Conservation (phyloP, 2,329 filamentous ascomycete species). For the Ophiosphaerella herpotricha region DNA sequence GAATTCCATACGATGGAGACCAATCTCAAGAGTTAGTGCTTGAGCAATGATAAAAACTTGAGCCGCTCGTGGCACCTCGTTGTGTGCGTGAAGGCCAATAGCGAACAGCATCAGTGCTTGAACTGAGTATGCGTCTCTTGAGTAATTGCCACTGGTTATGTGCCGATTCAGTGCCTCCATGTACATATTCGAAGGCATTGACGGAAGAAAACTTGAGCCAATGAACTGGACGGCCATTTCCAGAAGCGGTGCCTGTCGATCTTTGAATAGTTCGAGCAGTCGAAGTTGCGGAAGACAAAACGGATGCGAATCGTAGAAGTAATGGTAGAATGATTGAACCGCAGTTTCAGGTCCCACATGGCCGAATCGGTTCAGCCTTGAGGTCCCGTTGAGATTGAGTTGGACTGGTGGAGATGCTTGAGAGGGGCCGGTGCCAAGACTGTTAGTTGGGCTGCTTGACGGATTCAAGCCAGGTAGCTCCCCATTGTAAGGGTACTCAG, state of each 20-base stretch:
- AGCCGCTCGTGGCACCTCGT: conserved; percentile 70
- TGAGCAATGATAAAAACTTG: conserved; percentile 71
- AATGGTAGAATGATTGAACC: conserved; percentile 49
- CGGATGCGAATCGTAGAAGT: conserved; percentile 61
- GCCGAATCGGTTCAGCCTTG: conserved; percentile 35
- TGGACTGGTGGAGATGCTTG: conserved; percentile 29
- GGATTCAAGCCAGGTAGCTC: conserved; percentile 30
- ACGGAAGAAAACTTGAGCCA: conserved; percentile 58
- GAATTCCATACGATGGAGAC: conserved; percentile 72
- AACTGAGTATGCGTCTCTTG: conserved; percentile 61
- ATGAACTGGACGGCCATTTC: conserved; percentile 62
- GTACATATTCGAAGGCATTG: conserved; percentile 52
- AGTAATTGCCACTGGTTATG: conserved; percentile 36
- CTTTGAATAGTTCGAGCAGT: conserved; percentile 50
- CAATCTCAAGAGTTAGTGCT: conserved; percentile 73
- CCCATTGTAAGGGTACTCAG: conserved; percentile 36
- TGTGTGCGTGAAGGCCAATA: conserved; percentile 77
- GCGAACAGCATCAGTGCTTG: conserved; percentile 79
- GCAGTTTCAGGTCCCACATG: conserved; percentile 36
- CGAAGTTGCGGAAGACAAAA: conserved; percentile 57
- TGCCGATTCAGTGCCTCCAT: conserved; percentile 44
- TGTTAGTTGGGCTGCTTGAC: conserved; percentile 25
- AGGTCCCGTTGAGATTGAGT: conserved; percentile 40
- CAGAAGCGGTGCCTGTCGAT: conserved; percentile 47
- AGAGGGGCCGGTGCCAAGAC: conserved; percentile 17